These are phyloP conservation scores for Blastobotrys malaysiensis DNA, from an alignment of 1,139 yeast species.

Conservation along the genomic window DNA sequence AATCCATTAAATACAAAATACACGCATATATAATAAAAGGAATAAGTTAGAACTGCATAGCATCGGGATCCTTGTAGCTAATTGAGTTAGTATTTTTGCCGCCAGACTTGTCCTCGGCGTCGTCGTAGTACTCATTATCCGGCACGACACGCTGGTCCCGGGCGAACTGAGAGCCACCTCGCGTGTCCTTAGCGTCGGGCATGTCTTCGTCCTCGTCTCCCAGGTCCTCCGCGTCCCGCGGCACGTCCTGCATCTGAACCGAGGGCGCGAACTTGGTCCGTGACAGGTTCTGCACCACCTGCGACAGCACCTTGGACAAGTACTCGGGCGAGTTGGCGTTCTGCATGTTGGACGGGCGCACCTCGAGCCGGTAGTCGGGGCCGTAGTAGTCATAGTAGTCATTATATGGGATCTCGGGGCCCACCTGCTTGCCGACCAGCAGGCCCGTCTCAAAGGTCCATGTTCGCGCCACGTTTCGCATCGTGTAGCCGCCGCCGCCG, in stretches of 20 bases:
- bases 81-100: constrained; percentile 22
- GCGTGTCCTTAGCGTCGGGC: constrained; percentile 81
- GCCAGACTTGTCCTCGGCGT: constrained; percentile 30
- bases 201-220: constrained; percentile 56
- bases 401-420: constrained; percentile 84
- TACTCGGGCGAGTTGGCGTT: constrained; percentile 94
- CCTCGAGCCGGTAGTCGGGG: constrained; percentile 80
- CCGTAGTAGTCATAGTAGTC: constrained; percentile 97
- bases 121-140: constrained; percentile 36
- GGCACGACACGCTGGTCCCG: constrained; percentile 59
- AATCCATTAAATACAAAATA: not conserved
- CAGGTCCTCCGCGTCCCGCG: constrained; percentile 75
- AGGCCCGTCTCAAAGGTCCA: constrained; percentile 96
- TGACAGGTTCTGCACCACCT: constrained; percentile 72
- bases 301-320: constrained; percentile 74
- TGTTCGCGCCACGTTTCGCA: constrained; percentile 92
- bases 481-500: constrained; percentile 98
- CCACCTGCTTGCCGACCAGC: constrained; percentile 70
- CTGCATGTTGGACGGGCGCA: constrained; percentile 93
- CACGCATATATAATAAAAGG: not conserved
- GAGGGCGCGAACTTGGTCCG: constrained; percentile 92
- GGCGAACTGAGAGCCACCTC: constrained; percentile 85
- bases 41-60: constrained; percentile 20
- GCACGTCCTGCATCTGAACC: constrained; percentile 88
- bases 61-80: constrained; percentile 19